Base-by-base conservation (phyloP, 106 monocot species). In the Dendrobium chrysotoxum region DNA sequence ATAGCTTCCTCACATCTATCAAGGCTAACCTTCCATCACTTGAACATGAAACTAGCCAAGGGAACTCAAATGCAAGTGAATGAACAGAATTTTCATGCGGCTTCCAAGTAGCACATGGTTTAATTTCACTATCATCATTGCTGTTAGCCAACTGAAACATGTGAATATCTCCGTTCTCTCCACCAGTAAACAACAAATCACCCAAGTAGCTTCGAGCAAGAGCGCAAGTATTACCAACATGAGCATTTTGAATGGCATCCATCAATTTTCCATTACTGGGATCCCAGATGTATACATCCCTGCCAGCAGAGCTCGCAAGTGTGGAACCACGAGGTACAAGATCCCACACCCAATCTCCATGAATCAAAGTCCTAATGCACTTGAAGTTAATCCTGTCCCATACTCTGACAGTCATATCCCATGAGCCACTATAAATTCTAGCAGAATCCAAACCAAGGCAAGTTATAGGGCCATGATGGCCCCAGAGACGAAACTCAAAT, bases 391-490 rank as follows among this genome's bases (percentile, higher is more conserved):
- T 35, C 31, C 90, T 72, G 25, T 92, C 92, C 92, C 92, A 95
- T 45, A 95, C 79, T 25, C 90, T 82, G 53, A 95, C 84, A 58
- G 81, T 95, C 88, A 92, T 95, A 40, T 95, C 95, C 95, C 95
- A 92, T 16, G 92, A 92, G 40, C 95, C 95, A 65, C 95, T 95
- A 75, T 84, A 95, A 64, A 95, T 90, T 80, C 92, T 90, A 17
- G 47, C 7, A 4, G 88, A 77, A 75, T 92, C 92, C 80, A 95
- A 80, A 53, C 82, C 88, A 67, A 95, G 82, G 79, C 95, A 95
- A 79, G 95, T 92, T 18, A 95, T 82, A 11, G 95, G 95, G 10
- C 95, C 95, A 82, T 95, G 90, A 81, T 95, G 95, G 23, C 92
- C 95, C 90, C 95, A 84, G 2, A 92, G 85, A 11, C 92, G 88